Evolutionary conservation across 1,284 basidiomycete species (phyloP), one percentile per base, ranked within the genome.

Genomic region (Naganishia albida): DNA sequence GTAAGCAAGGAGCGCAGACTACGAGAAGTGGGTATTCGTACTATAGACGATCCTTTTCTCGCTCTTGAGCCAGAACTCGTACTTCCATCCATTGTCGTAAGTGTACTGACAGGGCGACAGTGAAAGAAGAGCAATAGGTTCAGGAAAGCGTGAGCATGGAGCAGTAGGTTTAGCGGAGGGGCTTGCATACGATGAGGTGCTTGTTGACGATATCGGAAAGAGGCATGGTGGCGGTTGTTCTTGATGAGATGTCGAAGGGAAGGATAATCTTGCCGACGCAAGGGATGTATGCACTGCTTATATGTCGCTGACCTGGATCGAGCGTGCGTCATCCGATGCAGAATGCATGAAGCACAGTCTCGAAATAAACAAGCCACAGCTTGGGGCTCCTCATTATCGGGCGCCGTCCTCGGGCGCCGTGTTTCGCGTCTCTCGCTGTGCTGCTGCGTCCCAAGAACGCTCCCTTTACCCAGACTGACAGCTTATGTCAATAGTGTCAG

Each of bases 1-100:
- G 26, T 57, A 15, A 57, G 16, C 42, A 34, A 7, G 1, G 12
- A 8, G 39, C 40, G 10, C 20, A 2, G 53, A 25, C 39, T 10
- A 7, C 23, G 3, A 25, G 15, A 16, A 26, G 39, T 7, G 8
- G 15, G 16, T 2, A 28, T 20, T 28, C 56, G 25, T 39, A 65
- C 64, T 40, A 62, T 78, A 77, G 44, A 75, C 72, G 64, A 77
- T 72, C 8, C 76, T 70, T 56, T 73, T 64, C 28, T 72, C 72
- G 43, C 70, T 72, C 25, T 67, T 70, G 60, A 76, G 71, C 71
- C 72, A 74, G 69, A 74, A 73, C 48, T 77, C 72, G 69, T 76
- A 76, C 51, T 70, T 69, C 72, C 71, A 70, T 16, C 68, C 62
- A 55, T 68, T 68, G 15, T 64, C 62, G 28, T 64, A 64, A 2